A percentile compares a stretch with the other conserved stretches of the same genome.
Conservation (phyloP, 768 basidiomycete species). For the Paxillus ammoniavirescens region DNA sequence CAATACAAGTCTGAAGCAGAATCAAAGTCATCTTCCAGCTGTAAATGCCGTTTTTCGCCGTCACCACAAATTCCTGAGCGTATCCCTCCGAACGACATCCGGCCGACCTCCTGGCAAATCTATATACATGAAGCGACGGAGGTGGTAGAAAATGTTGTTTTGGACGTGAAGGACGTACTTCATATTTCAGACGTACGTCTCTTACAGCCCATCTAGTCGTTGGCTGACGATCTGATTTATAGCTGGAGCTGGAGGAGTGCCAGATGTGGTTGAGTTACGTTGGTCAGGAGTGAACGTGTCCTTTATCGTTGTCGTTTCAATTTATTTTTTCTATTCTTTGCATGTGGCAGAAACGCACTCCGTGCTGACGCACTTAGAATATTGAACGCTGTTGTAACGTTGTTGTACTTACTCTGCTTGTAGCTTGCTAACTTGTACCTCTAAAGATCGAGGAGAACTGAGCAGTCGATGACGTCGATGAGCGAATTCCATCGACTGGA, state of each 20-base stretch:
- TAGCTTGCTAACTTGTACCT: constrained; percentile 16
- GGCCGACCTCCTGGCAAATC: constrained; percentile 11
- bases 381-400: neutral
- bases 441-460: neutral
- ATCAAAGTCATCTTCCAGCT: neutral
- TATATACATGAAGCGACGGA: constrained; percentile 8
- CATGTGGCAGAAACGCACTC: neutral
- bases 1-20: constrained; percentile 35
- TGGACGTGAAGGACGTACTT: constrained; percentile 27
- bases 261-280: constrained; percentile 19
- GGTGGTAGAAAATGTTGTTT: constrained; percentile 13
- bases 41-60: constrained; percentile 3
- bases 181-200: constrained; percentile 18
- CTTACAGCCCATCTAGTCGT: no score
- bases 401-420: neutral
- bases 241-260: constrained; percentile 27
- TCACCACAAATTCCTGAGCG: neutral
- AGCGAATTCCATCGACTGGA: neutral
- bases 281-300: constrained; percentile 4
- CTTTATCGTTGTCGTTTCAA: neutral
- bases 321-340: neutral
- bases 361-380: neutral
- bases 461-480: constrained; percentile 9
- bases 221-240: constrained; percentile 5
- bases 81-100: neutral